phyloP scores from a whole-genome alignment of 2,329 filamentous ascomycete species.

The Arthrobotrys iridis region DNA sequence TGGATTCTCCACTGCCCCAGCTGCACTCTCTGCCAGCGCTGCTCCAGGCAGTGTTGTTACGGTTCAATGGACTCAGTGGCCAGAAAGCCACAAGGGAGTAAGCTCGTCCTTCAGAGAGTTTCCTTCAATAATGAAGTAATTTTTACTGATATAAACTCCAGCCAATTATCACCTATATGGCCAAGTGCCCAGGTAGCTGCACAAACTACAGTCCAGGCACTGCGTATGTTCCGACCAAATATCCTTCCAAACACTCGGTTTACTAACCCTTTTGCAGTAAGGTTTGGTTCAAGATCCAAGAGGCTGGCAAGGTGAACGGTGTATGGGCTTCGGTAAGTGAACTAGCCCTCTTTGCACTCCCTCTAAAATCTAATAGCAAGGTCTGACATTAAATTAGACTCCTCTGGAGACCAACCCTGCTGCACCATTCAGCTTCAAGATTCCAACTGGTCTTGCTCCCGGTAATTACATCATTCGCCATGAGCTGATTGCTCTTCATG shows the following conservation, averaged over 20 bases:
- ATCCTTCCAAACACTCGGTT: not conserved
- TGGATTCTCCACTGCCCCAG: slow-evolving; percentile 61
- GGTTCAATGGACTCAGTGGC: slow-evolving; percentile 68
- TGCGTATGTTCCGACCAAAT: slow-evolving; percentile 57
- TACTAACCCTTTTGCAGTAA: slow-evolving; percentile 15
- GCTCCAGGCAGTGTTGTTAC: slow-evolving; percentile 68
- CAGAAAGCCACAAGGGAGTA: slow-evolving; percentile 60
- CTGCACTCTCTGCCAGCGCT: slow-evolving; percentile 67
- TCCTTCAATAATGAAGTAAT: slow-evolving; percentile 59
- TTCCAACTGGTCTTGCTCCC: slow-evolving; percentile 66
- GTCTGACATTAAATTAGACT: slow-evolving; percentile 36
- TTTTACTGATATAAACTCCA: slow-evolving; percentile 62
- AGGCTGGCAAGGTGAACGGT: slow-evolving; percentile 42
- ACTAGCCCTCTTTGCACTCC: not conserved
- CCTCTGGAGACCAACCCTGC: slow-evolving; percentile 60
- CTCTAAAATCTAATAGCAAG: not conserved
- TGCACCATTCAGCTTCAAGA: slow-evolving; percentile 65
- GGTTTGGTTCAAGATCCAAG: slow-evolving; percentile 53
- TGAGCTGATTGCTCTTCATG: slow-evolving; percentile 69
- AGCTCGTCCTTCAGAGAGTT: slow-evolving; percentile 12
- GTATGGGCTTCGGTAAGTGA: slow-evolving; percentile 40
- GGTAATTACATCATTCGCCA: slow-evolving; percentile 71
- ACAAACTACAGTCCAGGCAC: slow-evolving; percentile 65
- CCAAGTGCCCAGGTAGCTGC: slow-evolving; percentile 68
- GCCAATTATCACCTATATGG: slow-evolving; percentile 71